Evolutionary conservation across 2,329 filamentous ascomycete species (phyloP), one percentile per base, ranked within the genome.

Genomic region (Coniochaeta sp.): DNA sequence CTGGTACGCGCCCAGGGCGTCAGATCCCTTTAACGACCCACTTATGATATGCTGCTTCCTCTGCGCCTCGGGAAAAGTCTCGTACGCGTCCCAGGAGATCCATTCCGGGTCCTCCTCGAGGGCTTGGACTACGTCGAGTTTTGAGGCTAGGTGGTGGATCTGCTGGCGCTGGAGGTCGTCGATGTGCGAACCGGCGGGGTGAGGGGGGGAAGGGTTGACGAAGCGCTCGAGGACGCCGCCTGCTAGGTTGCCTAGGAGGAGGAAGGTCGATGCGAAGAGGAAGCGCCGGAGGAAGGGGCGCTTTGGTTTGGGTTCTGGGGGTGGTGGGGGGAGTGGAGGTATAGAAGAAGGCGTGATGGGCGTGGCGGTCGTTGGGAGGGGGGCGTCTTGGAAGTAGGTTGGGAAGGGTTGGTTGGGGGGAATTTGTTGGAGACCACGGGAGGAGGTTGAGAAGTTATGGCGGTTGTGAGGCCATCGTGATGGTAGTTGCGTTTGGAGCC

Each of bases 1-100:
- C 71, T 89, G 79, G 59, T 71, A 78, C 12, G 68, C 70, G 30
- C 68, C 69, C 27, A 79, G 58, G 10, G 70, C 75, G 8, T 65
- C 55, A 12, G 70, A 61, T 12, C 74, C 73, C 5, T 62, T 61
- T 27, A 79, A 60, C 1, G 73, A 65, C 3, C 71, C 72, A 1
- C 68, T 69, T 0, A 71, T 74, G 20, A 78, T 61, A 52, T 69
- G 64, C 26, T 56, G 53, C 4, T 52, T 30, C 13, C 52, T 49
- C 40, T 57, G 57, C 49, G 50, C 51, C 9, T 53, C 26, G 4
- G 56, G 40, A 4, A 58, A 51, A 26, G 59, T 52, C 32, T 56
- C 51, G 62, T 74, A 76, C 20, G 72, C 71, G 51, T 71, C 67
- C 70, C 72, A 72, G 10, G 55, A 55, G 48, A 56, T 51, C 56